Evolutionary conservation across 2,329 filamentous ascomycete species (phyloP).

Genomic region (Diaporthe eres): DNA sequence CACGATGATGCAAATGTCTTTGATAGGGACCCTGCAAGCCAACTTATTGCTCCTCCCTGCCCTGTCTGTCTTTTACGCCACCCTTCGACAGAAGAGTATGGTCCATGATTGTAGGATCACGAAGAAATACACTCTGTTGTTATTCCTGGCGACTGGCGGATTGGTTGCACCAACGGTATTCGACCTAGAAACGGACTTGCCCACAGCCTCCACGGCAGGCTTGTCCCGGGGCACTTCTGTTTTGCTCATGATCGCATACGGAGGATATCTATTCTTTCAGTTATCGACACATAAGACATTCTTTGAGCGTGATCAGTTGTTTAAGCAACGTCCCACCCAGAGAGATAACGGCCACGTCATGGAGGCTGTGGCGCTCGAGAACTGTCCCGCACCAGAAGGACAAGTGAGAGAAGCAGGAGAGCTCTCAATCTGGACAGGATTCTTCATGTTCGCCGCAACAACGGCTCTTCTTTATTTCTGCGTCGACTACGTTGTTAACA

Average conservation of each 20-base stretch:
- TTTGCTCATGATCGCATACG: conserved; percentile 1
- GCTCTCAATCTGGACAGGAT: not conserved
- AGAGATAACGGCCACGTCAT: not conserved
- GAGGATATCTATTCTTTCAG: conserved; percentile 11
- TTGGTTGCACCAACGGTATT: not conserved
- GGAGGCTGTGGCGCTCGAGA: not conserved
- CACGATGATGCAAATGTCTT: not conserved
- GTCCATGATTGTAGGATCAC: not conserved
- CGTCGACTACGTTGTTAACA: conserved; percentile 3
- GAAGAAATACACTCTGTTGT: not conserved
- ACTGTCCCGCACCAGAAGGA: not conserved
- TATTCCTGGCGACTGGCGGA: not conserved
- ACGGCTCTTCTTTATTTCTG: conserved; percentile 18
- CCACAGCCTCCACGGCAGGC: not conserved
- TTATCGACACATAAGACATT: not conserved
- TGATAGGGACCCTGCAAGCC: conserved; percentile 16
- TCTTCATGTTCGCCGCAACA: not conserved
- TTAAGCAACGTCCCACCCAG: not conserved
- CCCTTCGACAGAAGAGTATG: not conserved
- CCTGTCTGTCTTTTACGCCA: conserved; percentile 4
- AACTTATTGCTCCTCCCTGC: conserved; percentile 25
- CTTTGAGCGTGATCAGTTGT: not conserved
- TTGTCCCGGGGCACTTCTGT: not conserved
- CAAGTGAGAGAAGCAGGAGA: not conserved
- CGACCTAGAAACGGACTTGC: not conserved